A percentile compares a stretch with the other conserved stretches of the same genome.
Conservation (phyloP, 441 rosid species). For the Erysimum cheiri region DNA sequence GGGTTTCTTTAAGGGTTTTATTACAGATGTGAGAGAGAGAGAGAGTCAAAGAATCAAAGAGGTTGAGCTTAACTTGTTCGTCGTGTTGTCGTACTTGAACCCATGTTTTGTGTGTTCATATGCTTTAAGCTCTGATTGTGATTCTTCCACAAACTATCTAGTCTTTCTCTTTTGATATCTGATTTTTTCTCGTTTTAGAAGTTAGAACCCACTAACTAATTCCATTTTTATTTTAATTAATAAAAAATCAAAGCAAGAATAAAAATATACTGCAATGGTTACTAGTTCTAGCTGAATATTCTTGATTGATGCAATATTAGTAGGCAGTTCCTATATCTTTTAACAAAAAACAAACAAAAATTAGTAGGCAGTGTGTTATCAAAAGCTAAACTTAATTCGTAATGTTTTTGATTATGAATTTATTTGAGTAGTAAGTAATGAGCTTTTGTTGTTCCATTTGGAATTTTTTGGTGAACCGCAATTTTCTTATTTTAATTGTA, state of each 20-base stretch:
- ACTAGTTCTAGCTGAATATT: neutral
- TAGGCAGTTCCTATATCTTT: too few species aligned
- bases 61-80: constrained; percentile 27
- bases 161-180: neutral
- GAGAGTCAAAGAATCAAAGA: constrained; percentile 30
- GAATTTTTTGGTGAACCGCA: neutral
- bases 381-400: too few species aligned
- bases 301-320: neutral
- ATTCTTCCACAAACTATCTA: neutral
- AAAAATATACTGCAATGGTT: neutral
- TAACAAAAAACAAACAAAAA: neutral
- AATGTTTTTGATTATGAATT: neutral
- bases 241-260: neutral
- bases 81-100: constrained; percentile 30
- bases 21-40: constrained; percentile 21
- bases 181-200: neutral
- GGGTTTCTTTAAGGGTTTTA: constrained; percentile 8
- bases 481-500: neutral
- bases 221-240: neutral
- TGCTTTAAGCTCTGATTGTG: neutral
- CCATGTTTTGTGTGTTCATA: constrained; percentile 29
- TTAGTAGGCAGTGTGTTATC: neutral
- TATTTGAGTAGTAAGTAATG: neutral
- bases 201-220: neutral
- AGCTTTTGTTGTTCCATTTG: neutral